Conservation (phyloP, 345 rosid genomes). For the Aegle marmelos region DNA sequence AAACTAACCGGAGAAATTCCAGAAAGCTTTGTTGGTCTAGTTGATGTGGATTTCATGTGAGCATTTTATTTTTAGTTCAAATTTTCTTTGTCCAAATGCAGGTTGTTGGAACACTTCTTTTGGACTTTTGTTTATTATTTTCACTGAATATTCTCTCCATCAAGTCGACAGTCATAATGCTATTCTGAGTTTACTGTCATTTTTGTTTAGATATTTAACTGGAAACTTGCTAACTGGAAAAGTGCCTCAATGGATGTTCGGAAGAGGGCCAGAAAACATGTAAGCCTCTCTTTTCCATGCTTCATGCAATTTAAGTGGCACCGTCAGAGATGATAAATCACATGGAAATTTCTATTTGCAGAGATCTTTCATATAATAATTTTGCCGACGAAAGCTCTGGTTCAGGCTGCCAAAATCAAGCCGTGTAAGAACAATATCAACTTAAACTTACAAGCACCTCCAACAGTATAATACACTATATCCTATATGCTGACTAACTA, state of each 20-base stretch:
- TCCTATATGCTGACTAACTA: background rate
- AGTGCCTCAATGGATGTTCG: constrained; percentile 26
- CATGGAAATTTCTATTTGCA: constrained; percentile 6
- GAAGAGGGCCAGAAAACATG: background rate
- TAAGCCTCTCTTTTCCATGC: constrained; percentile 7
- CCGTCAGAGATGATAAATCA: background rate
- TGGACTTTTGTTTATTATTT: background rate
- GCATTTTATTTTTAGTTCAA: background rate
- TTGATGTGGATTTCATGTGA: constrained; percentile 5
- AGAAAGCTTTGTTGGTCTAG: background rate
- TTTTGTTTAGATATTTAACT: constrained; percentile 31
- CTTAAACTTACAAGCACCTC: background rate
- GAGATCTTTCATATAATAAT: constrained; percentile 41
- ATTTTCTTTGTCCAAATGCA: background rate
- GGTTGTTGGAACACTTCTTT: background rate
- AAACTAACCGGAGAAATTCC: constrained; percentile 38
- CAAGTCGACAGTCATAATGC: no score
- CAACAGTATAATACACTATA: background rate
- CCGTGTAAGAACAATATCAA: constrained; percentile 18
- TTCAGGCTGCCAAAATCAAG: background rate
- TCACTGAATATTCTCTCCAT: no score
- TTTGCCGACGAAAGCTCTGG: constrained; percentile 2
- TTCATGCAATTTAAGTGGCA: background rate
- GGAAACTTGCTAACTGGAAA: constrained; percentile 34
- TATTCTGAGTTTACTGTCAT: background rate